Evolutionary conservation across 2,329 filamentous ascomycete genomes (phyloP).

Genomic region (Pseudogymnoascus sp.): DNA sequence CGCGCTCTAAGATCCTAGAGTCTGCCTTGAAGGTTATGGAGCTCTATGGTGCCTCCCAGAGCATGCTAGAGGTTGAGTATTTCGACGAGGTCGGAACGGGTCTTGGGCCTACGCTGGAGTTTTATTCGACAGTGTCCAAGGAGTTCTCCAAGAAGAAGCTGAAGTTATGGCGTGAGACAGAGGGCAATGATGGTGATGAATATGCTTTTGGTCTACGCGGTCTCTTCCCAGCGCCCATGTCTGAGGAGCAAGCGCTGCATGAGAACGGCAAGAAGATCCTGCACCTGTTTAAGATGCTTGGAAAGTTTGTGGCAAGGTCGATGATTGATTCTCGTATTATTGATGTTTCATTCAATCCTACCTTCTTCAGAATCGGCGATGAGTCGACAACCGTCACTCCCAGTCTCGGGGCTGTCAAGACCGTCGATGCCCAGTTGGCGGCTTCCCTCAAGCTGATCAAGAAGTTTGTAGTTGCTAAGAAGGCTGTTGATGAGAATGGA

Average conservation of each 20-base stretch:
- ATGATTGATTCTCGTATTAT: slow-evolving; percentile 99
- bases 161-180: slow-evolving; percentile 91
- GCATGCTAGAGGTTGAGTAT: slow-evolving; percentile 93
- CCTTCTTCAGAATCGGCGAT: slow-evolving; percentile 91
- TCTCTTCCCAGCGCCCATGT: slow-evolving; percentile 86
- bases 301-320: slow-evolving; percentile 93
- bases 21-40: slow-evolving; percentile 99
- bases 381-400: slow-evolving; percentile 57
- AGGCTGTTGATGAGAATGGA: slow-evolving; percentile 66
- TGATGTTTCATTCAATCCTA: slow-evolving; percentile 93
- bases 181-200: slow-evolving; percentile 62
- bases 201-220: slow-evolving; percentile 80
- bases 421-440: slow-evolving; percentile 79
- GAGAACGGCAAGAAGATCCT: slow-evolving; percentile 83
- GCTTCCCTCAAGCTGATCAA: slow-evolving; percentile 80
- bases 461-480: slow-evolving; percentile 76
- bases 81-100: slow-evolving; percentile 98
- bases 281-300: slow-evolving; percentile 83
- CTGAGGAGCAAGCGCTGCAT: slow-evolving; percentile 61
- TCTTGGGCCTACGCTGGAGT: slow-evolving; percentile 89
- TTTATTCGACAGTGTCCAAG: slow-evolving; percentile 94
- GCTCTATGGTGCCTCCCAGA: slow-evolving; percentile 91
- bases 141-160: slow-evolving; percentile 97
- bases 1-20: slow-evolving; percentile 86
- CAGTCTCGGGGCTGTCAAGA: slow-evolving; percentile 80